A percentile compares a stretch with the other conserved stretches of the same genome.
These are phyloP conservation scores for Triticum aestivum DNA, from an alignment of 176 grass and related monocot species.

Conservation along the genomic window IWGSC_CS_RefSeq_v2.1 NC_057807.1:351648780-351649279, in stretches of 20 bases:
- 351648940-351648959: neutral
- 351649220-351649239: neutral
- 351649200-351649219: neutral
- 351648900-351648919: neutral
- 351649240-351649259: neutral
- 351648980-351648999: neutral
- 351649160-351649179: neutral
- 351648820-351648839: neutral
- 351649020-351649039: neutral
- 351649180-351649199: neutral
- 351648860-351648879: neutral
- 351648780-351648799: neutral
- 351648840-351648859: neutral
- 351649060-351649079: neutral
- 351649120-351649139: neutral
- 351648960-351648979: neutral
- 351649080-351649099: neutral
- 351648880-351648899: neutral
- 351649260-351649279: neutral
- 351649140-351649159: constrained; percentile 7
- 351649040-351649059: neutral
- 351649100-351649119: neutral
- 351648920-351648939: constrained; percentile 1
- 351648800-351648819: neutral
- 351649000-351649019: neutral